Percentiles rank a stretch among this genome's conserved stretches.
Evolutionary conservation across 202 grass and related monocot genomes (phyloP).

Genomic region (Schoenoplectus tabernaemontani): DNA sequence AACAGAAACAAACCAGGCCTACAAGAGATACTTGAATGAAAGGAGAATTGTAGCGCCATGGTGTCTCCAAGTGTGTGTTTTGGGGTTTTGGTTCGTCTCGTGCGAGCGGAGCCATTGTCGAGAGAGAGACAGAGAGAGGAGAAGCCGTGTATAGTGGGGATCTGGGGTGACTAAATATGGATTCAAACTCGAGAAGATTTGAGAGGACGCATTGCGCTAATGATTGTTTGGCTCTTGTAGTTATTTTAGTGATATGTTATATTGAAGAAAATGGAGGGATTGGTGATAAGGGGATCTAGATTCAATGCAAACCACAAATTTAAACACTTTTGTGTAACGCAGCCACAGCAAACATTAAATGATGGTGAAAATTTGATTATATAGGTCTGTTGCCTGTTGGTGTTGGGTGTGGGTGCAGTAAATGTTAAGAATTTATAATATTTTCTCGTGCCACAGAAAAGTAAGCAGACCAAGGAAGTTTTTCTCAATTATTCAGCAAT

Average conservation of each 20-base stretch:
- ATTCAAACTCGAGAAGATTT: not conserved
- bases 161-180: not conserved
- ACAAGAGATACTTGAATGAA: conserved; percentile 66
- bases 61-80: not conserved
- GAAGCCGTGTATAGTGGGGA: not conserved
- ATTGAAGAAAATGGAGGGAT: not conserved
- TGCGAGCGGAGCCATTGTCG: not conserved
- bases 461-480: too few species aligned
- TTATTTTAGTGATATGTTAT: not conserved
- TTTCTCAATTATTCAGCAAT: too few species aligned
- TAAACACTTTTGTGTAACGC: too few species aligned
- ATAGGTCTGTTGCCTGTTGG: too few species aligned
- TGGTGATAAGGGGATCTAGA: not conserved
- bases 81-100: not conserved
- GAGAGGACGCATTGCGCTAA: not conserved
- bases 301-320: not conserved
- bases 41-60: conserved; percentile 67
- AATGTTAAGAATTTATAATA: too few species aligned
- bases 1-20: conserved; percentile 89
- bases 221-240: not conserved
- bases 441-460: not conserved
- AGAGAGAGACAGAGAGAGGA: not conserved
- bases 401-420: too few species aligned
- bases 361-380: too few species aligned
- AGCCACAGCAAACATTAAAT: too few species aligned